Percentiles rank a stretch among this genome's conserved stretches.
phyloP scores from a whole-genome alignment of 1,139 yeast species.

The Sugiyamaella pinicola region DNA sequence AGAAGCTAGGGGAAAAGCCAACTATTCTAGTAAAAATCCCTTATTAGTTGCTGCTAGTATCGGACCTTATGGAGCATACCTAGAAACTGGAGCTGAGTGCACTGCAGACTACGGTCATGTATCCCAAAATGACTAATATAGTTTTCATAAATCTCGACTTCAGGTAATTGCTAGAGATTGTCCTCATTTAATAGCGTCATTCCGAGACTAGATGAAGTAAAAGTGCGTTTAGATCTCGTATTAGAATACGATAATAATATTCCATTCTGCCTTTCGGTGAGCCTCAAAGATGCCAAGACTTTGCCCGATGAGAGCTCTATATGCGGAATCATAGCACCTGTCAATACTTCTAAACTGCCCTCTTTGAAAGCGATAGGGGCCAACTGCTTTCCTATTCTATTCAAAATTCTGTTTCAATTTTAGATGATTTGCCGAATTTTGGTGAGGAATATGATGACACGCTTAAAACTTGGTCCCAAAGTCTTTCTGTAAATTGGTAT shows the following conservation, averaged over 20 bases:
- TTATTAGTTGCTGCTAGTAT: constrained; percentile 57
- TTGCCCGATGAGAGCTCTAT: constrained; percentile 49
- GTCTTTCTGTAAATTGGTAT: background rate
- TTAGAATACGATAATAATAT: constrained; percentile 24
- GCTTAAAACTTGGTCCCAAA: constrained; percentile 41
- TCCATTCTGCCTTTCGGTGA: constrained; percentile 45
- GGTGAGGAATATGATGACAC: constrained; percentile 53
- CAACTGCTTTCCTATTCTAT: constrained; percentile 50
- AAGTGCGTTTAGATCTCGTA: constrained; percentile 41
- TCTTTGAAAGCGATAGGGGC: constrained; percentile 46
- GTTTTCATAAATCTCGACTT: constrained; percentile 55
- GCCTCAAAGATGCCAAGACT: constrained; percentile 39
- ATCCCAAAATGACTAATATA: constrained; percentile 41
- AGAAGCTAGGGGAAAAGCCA: constrained; percentile 21
- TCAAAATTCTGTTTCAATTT: constrained; percentile 36
- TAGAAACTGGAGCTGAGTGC: constrained; percentile 69
- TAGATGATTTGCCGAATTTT: constrained; percentile 50
- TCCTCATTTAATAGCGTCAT: constrained; percentile 61
- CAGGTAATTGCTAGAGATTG: constrained; percentile 44
- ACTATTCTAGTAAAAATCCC: constrained; percentile 23
- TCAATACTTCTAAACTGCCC: constrained; percentile 21
- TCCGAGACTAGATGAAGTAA: constrained; percentile 57
- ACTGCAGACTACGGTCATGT: constrained; percentile 58
- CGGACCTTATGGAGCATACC: constrained; percentile 74
- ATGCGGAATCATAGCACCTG: constrained; percentile 29